phyloP scores from a whole-genome alignment of 768 basidiomycete species.

The Suillus bovinus region DNA sequence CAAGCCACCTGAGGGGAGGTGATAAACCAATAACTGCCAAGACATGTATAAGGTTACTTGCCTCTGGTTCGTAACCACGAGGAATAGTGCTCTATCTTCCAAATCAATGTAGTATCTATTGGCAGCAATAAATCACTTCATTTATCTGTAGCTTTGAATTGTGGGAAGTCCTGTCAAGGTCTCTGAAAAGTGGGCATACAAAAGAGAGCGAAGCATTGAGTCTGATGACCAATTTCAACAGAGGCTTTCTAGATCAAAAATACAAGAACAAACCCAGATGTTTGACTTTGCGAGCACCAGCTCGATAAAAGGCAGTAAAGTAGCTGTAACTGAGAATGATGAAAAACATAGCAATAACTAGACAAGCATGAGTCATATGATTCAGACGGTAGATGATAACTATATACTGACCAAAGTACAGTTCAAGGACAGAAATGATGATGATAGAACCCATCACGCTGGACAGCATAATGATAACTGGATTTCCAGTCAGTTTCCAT shows the following conservation, averaged over 20 bases:
- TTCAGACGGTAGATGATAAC: background rate
- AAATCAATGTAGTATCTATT: slow-evolving; percentile 71
- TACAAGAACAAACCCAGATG: slow-evolving; percentile 35
- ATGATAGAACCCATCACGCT: slow-evolving; percentile 52
- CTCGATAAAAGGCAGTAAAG: slow-evolving; percentile 68
- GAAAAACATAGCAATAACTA: slow-evolving; percentile 54
- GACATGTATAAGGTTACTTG: slow-evolving; percentile 22
- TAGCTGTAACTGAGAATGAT: slow-evolving; percentile 64
- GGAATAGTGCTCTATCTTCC: slow-evolving; percentile 69
- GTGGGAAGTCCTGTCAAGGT: slow-evolving; percentile 71
- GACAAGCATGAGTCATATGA: background rate
- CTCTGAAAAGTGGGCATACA: slow-evolving; percentile 80
- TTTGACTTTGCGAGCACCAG: slow-evolving; percentile 74
- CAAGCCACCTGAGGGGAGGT: slow-evolving; percentile 54
- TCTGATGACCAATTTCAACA: slow-evolving; percentile 37
- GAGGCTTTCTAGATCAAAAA: background rate
- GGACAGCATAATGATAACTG: slow-evolving; percentile 52
- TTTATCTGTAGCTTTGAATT: slow-evolving; percentile 71
- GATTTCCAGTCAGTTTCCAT: slow-evolving; percentile 4
- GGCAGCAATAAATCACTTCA: slow-evolving; percentile 57
- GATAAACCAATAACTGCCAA: background rate
- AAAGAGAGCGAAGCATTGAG: slow-evolving; percentile 67
- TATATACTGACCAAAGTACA: slow-evolving; percentile 55
- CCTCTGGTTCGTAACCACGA: slow-evolving; percentile 69
- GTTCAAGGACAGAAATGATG: slow-evolving; percentile 57